Base-by-base conservation (phyloP, 371 early-diverging fungal genomes). In the Mortierella sp. region DNA sequence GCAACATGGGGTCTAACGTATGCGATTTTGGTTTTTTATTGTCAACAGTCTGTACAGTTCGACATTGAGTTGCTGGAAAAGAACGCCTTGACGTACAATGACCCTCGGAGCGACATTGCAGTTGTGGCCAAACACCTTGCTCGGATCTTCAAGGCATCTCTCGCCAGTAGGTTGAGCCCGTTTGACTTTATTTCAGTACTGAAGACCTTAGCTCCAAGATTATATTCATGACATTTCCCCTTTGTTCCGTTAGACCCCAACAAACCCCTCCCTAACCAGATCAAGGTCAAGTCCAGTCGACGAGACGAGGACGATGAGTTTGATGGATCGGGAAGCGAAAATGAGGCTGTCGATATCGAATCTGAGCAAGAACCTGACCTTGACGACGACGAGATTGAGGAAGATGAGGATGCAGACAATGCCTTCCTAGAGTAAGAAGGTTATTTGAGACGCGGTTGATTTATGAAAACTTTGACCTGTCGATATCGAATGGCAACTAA, bases 21-120 rank as follows among this genome's bases (percentile, higher is more conserved):
- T 28, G 28, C 7, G 50, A n/a, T 72, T 90, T 34, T 55, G 9
- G 9, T 70, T 54, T 65, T 44, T 48, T 8, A 42, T 42, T 50
- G n/a, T 19, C 38, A n/a, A 42, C 73, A 92, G 91, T 91, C 94
- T 0, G 89, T 96, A 6, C 87, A 91, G 44, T 94, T 92, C 74
- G 96, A 96, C 85, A 88, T 96, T 9, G 91, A 89, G 63, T 80
- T 93, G 75, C 90, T 96, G 24, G 92, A 91, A 57, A 91, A 92
- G 75, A 95, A 96, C 84, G 95, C 95, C 4, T 88, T 91, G 65
- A 90, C 89, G 19, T 96, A 91, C 80, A 96, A 96, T 73, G 91
- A 93, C 26, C 93, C 92, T 9, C 89, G 90, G 1, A 94, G 95
- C 9, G 78, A 81, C 11, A 93, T 95, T 14, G 86, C 91, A 60